A percentile compares a stretch with the other conserved stretches of the same genome.
Conservation (phyloP, 176 grass and related monocot genomes). For the Juncus effusus region DNA sequence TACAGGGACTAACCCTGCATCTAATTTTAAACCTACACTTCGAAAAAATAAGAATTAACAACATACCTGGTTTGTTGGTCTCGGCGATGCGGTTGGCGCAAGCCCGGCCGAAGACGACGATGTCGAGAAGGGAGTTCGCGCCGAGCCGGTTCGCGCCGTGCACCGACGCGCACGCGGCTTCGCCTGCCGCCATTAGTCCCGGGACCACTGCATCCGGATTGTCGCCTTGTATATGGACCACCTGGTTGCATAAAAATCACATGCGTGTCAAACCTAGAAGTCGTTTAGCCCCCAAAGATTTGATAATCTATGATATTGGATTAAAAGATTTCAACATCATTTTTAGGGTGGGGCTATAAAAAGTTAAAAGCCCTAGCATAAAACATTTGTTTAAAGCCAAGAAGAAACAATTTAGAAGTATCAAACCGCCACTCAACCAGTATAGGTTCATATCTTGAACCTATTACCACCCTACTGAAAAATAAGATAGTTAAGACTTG, state of each 20-base stretch:
- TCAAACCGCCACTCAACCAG: no score
- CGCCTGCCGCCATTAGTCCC: slow-evolving; percentile 68
- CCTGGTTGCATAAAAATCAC: slow-evolving; percentile 42
- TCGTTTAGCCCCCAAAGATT: slow-evolving; percentile 13
- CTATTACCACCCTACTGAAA: no score
- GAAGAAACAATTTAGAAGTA: no score
- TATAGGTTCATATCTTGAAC: no score
- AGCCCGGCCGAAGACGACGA: slow-evolving; percentile 78
- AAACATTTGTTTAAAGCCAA: no score
- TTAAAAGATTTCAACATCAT: no score
- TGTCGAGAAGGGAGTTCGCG: slow-evolving; percentile 78
- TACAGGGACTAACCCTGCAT: no score
- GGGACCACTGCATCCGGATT: slow-evolving; percentile 52
- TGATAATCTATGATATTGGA: no score
- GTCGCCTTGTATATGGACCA: slow-evolving; percentile 57
- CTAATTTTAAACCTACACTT: no score
- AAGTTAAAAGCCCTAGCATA: no score
- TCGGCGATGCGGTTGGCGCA: slow-evolving; percentile 74
- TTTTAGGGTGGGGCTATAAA: no score
- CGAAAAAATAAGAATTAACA: slow-evolving; percentile 2
- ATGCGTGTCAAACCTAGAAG: slow-evolving; percentile 16
- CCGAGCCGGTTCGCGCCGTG: slow-evolving; percentile 75
- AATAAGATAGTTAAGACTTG: no score
- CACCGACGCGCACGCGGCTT: slow-evolving; percentile 77
- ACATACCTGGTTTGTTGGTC: slow-evolving; percentile 56